Percentiles rank a stretch among this genome's conserved stretches.
Conservation (phyloP, 2,329 filamentous ascomycete species). For the Talaromyces sp. region DNA sequence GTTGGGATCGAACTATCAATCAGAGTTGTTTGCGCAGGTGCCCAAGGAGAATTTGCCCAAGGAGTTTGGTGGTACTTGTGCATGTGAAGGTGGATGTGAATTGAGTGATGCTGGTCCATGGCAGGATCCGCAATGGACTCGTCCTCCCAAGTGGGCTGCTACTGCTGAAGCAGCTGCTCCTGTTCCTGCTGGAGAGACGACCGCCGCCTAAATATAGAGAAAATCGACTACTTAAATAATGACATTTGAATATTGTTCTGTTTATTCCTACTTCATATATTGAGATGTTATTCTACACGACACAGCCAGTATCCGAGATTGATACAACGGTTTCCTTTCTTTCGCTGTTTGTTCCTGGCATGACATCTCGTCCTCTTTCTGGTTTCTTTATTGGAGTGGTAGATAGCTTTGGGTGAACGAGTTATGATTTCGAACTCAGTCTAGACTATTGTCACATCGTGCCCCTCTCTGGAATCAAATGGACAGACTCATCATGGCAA, state of each 20-base stretch:
- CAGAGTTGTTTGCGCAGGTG: constrained; percentile 77
- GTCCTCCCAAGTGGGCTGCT: constrained; percentile 40
- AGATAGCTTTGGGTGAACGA: too few relatives aligned
- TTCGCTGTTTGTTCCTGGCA: too few relatives aligned
- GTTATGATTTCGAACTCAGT: too few relatives aligned
- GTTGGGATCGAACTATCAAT: constrained; percentile 73
- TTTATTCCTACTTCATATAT: background rate
- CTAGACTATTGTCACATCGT: too few relatives aligned
- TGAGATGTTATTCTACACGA: too few relatives aligned
- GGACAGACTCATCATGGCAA: too few relatives aligned
- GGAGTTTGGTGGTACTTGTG: constrained; percentile 76
- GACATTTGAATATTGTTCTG: background rate
- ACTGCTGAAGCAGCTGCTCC: constrained; percentile 15
- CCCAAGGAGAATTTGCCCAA: constrained; percentile 85
- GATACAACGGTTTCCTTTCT: too few relatives aligned
- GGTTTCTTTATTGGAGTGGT: too few relatives aligned
- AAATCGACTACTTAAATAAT: background rate
- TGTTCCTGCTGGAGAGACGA: constrained; percentile 4
- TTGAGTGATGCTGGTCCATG: constrained; percentile 89
- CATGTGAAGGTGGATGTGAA: constrained; percentile 75
- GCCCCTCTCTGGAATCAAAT: too few relatives aligned
- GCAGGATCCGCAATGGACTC: constrained; percentile 48
- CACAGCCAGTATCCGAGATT: too few relatives aligned
- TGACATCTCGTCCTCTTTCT: too few relatives aligned
- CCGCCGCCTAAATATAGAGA: constrained; percentile 4